Conservation (phyloP, 2,329 filamentous ascomycete genomes). For the Stromatinia cepivora region DNA sequence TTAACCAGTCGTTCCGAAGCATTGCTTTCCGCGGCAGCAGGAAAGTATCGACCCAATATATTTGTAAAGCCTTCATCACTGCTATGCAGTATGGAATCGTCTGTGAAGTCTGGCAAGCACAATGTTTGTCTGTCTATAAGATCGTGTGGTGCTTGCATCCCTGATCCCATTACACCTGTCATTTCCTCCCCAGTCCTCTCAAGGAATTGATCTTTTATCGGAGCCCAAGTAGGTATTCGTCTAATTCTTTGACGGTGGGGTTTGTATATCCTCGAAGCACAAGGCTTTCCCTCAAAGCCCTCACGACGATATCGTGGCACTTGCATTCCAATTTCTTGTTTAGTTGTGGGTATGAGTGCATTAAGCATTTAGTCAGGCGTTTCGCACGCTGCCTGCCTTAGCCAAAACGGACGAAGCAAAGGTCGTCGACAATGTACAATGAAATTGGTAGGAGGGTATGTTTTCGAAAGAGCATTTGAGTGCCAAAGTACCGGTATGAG, state of each 20-base stretch:
- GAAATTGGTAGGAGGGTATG: not conserved
- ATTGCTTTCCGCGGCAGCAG: constrained; percentile 54
- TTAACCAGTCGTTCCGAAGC: constrained; percentile 59
- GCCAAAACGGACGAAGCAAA: not conserved
- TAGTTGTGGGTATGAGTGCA: constrained; percentile 5
- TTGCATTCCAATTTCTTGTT: constrained; percentile 33
- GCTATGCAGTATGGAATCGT: constrained; percentile 34
- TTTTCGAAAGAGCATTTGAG: not conserved
- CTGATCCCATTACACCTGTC: constrained; percentile 24
- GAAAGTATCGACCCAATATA: constrained; percentile 42
- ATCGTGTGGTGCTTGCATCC: constrained; percentile 25
- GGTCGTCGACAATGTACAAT: not conserved
- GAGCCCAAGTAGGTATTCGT: constrained; percentile 24
- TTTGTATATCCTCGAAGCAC: constrained; percentile 34
- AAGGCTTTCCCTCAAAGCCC: constrained; percentile 29
- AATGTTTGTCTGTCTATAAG: constrained; percentile 36
- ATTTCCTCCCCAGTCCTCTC: constrained; percentile 27
- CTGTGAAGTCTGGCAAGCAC: constrained; percentile 36
- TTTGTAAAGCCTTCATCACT: constrained; percentile 38
- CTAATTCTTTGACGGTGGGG: constrained; percentile 34
- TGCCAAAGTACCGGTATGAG: constrained; percentile 10
- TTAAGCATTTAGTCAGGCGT: constrained; percentile 16
- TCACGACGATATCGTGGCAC: constrained; percentile 26
- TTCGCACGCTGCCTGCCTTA: constrained; percentile 19
- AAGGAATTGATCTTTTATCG: constrained; percentile 20